Percentiles rank a stretch among this genome's conserved stretches.
phyloP scores from a whole-genome alignment of 177 flowering plant genomes.

The Vitis hybrid region DNA sequence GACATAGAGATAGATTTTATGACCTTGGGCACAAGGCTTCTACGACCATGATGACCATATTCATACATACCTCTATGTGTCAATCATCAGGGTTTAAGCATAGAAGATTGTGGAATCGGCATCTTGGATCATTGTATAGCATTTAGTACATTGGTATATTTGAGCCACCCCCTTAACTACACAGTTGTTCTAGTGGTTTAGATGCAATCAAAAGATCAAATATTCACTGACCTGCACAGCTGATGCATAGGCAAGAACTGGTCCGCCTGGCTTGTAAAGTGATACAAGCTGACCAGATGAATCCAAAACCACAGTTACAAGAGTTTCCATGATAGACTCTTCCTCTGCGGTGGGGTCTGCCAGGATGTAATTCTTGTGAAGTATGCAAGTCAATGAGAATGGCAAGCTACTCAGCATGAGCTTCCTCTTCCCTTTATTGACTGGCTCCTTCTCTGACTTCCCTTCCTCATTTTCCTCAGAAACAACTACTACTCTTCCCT shows the following conservation, averaged over 20 bases:
- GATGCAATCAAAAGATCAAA: neutral
- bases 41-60: neutral
- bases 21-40: neutral
- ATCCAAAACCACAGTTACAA: conserved; percentile 76
- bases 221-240: conserved; percentile 59
- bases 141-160: neutral
- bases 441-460: conserved; percentile 46
- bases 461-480: conserved; percentile 45
- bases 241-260: conserved; percentile 67
- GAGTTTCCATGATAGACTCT: conserved; percentile 86
- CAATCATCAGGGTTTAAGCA: neutral
- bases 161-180: too few relatives aligned
- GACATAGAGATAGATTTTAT: neutral
- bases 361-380: conserved; percentile 81
- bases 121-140: neutral
- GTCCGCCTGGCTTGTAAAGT: conserved; percentile 86
- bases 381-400: conserved; percentile 79
- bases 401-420: conserved; percentile 63
- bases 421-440: conserved; percentile 79
- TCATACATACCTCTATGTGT: neutral
- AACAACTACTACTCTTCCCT: conserved; percentile 66
- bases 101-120: neutral
- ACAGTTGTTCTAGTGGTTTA: neutral
- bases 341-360: conserved; percentile 96
- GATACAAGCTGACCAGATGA: conserved; percentile 72